Base-by-base conservation (phyloP, 768 basidiomycete genomes). In the Strobilomyces confusus region DNA sequence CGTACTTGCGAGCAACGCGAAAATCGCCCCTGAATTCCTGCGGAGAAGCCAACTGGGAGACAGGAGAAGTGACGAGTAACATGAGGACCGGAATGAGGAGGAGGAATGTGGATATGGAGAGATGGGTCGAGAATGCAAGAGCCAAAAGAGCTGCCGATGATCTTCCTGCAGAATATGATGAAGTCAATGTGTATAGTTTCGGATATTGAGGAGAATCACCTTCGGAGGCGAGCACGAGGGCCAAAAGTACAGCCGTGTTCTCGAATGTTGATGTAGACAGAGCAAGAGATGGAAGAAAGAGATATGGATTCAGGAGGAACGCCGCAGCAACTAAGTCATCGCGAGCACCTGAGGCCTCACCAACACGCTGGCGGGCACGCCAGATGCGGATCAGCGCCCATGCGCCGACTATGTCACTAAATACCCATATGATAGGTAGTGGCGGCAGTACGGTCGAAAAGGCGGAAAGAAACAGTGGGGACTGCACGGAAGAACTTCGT, bases 251-350 rank as follows among this genome's bases (percentile, higher is more conserved):
- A 7, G 91, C 68, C 1, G 84, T 75, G 65, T 91, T 95, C 63
- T 95, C 92, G 15, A 98, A 74, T 2, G 83, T 80, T 0, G 92
- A 87, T 0, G 91, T 91, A 0, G 95, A 95, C 12, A 84, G 73
- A 0, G 92, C 89, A 8, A 95, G 74, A 29, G 83, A 85, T 0
- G 94, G 83, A 1, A 93, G 74, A 52, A 95, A 68, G 9, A 89
- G 71, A 67, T 97, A 97, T 3, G 97, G 97, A 60, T 98, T 97
- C 46, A 95, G 69, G 19, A 97, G 80, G 70, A 87, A 95, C 43
- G 80, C 69, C 8, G 82, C 76, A 17, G 81, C 84, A 29, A 95
- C 75, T 46, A 90, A 67, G 14, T 72, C 68, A 57, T 87, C 86
- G 68, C 85, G 76, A 34, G 73, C 55, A 51, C 74, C 79, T 14